These are phyloP conservation scores for Coemansia sp. DNA, from an alignment of 371 early-diverging fungal genomes.

Conservation along the genomic window DNA sequence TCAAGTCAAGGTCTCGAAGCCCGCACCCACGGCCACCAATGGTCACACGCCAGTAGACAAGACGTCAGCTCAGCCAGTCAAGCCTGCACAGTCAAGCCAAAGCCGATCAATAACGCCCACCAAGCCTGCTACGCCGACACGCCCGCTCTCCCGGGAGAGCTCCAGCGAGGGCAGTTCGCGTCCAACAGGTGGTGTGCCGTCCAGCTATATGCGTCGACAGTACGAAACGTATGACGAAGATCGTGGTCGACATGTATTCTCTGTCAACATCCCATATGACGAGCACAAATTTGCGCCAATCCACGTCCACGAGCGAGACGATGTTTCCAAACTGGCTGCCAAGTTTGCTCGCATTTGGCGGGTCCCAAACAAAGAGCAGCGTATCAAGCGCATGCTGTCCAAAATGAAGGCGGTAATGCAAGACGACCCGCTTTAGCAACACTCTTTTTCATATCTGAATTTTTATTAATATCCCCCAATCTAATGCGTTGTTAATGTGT, in stretches of 20 bases:
- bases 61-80: conserved; percentile 9
- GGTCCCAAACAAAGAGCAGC: conserved; percentile 39
- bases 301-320: conserved; percentile 45
- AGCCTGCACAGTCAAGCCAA: background rate
- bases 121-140: conserved; percentile 15
- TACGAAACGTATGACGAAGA: conserved; percentile 43
- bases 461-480: background rate
- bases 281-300: conserved; percentile 40
- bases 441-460: background rate
- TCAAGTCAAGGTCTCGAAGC: background rate
- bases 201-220: conserved; percentile 38
- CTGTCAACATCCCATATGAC: conserved; percentile 39
- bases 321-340: conserved; percentile 32
- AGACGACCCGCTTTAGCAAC: conserved; percentile 22
- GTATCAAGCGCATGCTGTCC: conserved; percentile 34
- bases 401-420: conserved; percentile 33
- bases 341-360: conserved; percentile 48
- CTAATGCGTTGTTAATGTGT: background rate
- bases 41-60: conserved; percentile 9
- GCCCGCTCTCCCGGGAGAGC: conserved; percentile 28
- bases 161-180: conserved; percentile 30
- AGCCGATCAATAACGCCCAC: conserved; percentile 27
- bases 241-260: conserved; percentile 43
- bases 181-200: conserved; percentile 8
- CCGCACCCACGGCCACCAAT: conserved; percentile 5